Percentiles rank a stretch among this genome's conserved stretches.
These are phyloP conservation scores for Cinchona pubescens DNA, from an alignment of 257 asterid genomes.

Conservation along the genomic window DNA sequence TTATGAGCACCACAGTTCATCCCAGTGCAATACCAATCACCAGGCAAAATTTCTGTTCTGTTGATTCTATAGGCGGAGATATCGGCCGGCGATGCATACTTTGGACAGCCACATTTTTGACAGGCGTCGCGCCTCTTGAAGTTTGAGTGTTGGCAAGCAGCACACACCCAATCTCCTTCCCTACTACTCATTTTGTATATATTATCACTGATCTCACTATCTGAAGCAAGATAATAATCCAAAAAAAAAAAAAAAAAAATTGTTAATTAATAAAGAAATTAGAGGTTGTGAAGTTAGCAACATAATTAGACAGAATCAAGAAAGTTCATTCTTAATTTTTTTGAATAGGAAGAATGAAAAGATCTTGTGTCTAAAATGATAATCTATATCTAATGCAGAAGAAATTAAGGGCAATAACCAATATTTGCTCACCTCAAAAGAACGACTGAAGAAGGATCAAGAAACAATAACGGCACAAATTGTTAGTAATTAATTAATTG, in stretches of 20 bases:
- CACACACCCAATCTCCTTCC: constrained; percentile 86
- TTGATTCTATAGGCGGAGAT: constrained; percentile 46
- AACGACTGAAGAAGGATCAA: background rate
- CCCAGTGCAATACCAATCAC: constrained; percentile 76
- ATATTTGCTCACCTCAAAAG: constrained; percentile 17
- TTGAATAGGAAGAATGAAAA: background rate
- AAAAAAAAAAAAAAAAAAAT: too few relatives aligned
- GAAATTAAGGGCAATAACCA: background rate
- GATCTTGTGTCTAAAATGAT: background rate
- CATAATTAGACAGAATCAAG: background rate
- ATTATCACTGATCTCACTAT: constrained; percentile 2
- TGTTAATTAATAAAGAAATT: background rate
- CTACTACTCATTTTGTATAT: constrained; percentile 57
- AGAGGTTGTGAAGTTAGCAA: background rate
- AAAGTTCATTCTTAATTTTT: background rate
- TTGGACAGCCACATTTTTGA: constrained; percentile 73
- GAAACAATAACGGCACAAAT: constrained; percentile 7
- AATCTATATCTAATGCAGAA: background rate
- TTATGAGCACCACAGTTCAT: constrained; percentile 77
- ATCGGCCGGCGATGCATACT: constrained; percentile 49
- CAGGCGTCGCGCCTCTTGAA: constrained; percentile 73
- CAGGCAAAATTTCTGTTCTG: constrained; percentile 51
- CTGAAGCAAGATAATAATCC: constrained; percentile 14
- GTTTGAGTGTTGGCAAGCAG: constrained; percentile 74
- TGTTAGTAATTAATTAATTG: too few relatives aligned